Base-by-base conservation (phyloP, 495 filamentous ascomycete genomes). In the Neurospora sp. region DNA sequence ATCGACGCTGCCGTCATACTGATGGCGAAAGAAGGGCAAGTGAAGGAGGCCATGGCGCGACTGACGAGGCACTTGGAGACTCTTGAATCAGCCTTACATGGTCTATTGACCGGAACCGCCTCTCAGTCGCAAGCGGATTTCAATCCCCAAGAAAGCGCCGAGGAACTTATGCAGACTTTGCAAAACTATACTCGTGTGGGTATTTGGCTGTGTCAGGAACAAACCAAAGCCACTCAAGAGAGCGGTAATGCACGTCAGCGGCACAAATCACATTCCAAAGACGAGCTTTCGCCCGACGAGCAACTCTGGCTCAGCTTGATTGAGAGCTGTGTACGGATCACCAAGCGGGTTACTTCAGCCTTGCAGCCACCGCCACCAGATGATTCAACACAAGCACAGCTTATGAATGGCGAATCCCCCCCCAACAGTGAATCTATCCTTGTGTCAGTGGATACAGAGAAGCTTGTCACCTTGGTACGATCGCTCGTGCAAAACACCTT, bases 1-100 rank as follows among this genome's bases (percentile, higher is more conserved):
- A 89, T 99, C 48, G 96, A 99, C 84, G 96, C 95, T 15, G 95
- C 94, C 2, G 93, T 99, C 34, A 89, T 97, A 24, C 85, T 99
- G 11, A 92, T 98, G 85, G 93, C 94, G 66, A 87, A 93, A 74
- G 96, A 98, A 77, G 96, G 96, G 17, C 90, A 96, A 79, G 87
- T 96, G 15, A 86, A 88, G 72, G 89, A 90, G 70, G 96, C 94
- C 10, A 95, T 99, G 89, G 87, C 90, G 73, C 90, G 96, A 45
- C 89, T 99, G 13, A 86, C 95, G 11, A 85, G 85, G 66, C 94
- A 98, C 80, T 79, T 99, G 28, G 84, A 84, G 24, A 94, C 90
- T 1, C 85, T 98, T 0, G 91, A 97, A 78, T 90, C 91, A 7
- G 92, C 93, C 13, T 83, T 98, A 21, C 86, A 91, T 10, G 92